A percentile compares a stretch with the other conserved stretches of the same genome.
Evolutionary conservation across 192 early-diverging fungal species (phyloP).

Genomic region (Entomortierella lignicola): DNA sequence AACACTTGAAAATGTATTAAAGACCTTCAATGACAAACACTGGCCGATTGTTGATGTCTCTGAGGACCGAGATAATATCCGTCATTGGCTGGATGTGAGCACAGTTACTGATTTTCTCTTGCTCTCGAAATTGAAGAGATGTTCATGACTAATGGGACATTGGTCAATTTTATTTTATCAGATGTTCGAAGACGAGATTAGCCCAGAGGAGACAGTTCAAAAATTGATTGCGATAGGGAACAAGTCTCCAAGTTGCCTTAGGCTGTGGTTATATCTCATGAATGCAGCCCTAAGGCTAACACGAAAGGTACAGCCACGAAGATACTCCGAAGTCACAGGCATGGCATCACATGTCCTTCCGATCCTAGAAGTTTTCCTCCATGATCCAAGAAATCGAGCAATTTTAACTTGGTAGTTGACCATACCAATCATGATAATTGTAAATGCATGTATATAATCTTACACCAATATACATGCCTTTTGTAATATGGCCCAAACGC

Average conservation of each 20-base stretch:
- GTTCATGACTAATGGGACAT: no score
- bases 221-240: no score
- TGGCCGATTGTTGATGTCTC: background rate
- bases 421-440: background rate
- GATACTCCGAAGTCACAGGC: background rate
- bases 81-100: no score
- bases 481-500: background rate
- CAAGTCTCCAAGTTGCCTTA: background rate
- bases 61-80: no score
- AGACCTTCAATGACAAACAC: background rate
- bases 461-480: no score
- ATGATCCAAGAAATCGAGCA: background rate
- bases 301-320: background rate
- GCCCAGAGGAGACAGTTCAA: no score
- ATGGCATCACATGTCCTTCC: background rate
- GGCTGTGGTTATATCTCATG: background rate
- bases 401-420: background rate
- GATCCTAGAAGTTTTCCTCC: background rate
- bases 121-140: no score
- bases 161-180: no score
- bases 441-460: no score
- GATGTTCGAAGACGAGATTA: no score
- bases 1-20: background rate
- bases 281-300: background rate
- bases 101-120: no score